A percentile compares a stretch with the other conserved stretches of the same genome.
These are phyloP conservation scores for Bipolaris victoriae DNA, from an alignment of 2,329 filamentous ascomycete species.

Conservation along the genomic window DNA sequence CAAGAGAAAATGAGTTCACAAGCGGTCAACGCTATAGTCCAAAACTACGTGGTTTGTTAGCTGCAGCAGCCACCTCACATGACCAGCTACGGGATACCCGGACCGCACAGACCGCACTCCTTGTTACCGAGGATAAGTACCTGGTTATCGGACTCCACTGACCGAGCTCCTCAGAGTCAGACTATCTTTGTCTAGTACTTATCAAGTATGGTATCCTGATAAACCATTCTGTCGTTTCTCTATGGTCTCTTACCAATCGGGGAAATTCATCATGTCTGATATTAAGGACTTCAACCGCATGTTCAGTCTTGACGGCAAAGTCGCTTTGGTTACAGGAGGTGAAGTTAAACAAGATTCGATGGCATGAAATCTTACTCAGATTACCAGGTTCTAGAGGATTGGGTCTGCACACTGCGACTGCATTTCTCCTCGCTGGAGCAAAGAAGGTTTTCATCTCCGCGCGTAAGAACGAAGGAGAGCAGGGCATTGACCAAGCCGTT, in stretches of 20 bases:
- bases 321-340: slow-evolving; percentile 48
- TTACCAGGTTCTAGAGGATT: slow-evolving; percentile 48
- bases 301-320: slow-evolving; percentile 48
- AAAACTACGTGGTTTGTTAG: too few species aligned
- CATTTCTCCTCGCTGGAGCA: slow-evolving; percentile 50
- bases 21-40: too few species aligned
- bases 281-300: slow-evolving; percentile 42
- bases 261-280: slow-evolving; percentile 37
- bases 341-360: neutral
- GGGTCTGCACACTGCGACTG: slow-evolving; percentile 49
- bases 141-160: slow-evolving; percentile 33
- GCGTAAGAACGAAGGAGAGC: slow-evolving; percentile 46
- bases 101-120: slow-evolving; percentile 23
- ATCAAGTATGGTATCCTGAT: slow-evolving; percentile 21
- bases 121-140: slow-evolving; percentile 30
- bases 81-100: slow-evolving; percentile 18
- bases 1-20: neutral
- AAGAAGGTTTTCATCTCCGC: slow-evolving; percentile 49
- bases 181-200: slow-evolving; percentile 15
- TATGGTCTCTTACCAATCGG: neutral
- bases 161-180: slow-evolving; percentile 28
- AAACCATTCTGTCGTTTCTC: neutral
- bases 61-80: slow-evolving; percentile 24
- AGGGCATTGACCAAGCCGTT: slow-evolving; percentile 49
- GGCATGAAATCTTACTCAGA: neutral